phyloP scores from a whole-genome alignment of 2,329 filamentous ascomycete species.

The Davidsoniella australis region DNA sequence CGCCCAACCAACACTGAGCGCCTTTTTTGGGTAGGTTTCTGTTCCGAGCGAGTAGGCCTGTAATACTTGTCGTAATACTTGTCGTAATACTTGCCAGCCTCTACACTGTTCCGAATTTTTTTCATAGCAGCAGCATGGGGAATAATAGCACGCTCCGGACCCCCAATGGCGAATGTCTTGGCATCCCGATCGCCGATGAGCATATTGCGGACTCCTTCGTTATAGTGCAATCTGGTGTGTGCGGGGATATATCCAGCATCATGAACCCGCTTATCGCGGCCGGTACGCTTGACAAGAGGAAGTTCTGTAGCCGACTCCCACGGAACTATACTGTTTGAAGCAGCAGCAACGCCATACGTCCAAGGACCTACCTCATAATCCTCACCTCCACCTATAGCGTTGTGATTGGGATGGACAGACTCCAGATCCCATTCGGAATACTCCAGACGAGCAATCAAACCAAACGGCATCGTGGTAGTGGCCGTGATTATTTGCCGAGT shows the following conservation, averaged over 20 bases:
- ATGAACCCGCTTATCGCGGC: neutral
- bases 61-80: slow-evolving; percentile 10
- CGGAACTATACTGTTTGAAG: neutral
- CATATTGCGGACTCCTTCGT: slow-evolving; percentile 7
- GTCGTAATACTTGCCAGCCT: slow-evolving; percentile 8
- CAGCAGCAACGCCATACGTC: slow-evolving; percentile 4
- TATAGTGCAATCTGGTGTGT: slow-evolving; percentile 7
- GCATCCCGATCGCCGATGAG: slow-evolving; percentile 10
- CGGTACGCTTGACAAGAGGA: neutral
- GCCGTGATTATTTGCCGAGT: neutral
- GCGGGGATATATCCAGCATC: neutral
- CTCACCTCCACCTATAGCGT: neutral
- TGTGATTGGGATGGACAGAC: slow-evolving; percentile 1
- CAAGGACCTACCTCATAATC: neutral
- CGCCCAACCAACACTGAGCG: no score
- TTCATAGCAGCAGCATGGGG: slow-evolving; percentile 6
- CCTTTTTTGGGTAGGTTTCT: neutral
- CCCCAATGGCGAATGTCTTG: slow-evolving; percentile 9
- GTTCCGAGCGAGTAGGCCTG: neutral
- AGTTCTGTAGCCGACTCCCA: slow-evolving; percentile 1
- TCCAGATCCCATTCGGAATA: neutral
- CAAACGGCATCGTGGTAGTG: slow-evolving; percentile 3
- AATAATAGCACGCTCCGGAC: slow-evolving; percentile 1
- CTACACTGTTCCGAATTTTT: slow-evolving; percentile 8
- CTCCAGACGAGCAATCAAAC: neutral